A percentile compares a stretch with the other conserved stretches of the same genome.
Evolutionary conservation across 225 moss, liverwort and hornwort genomes (phyloP).

Genomic region (Pseudoscleropodium purum): DNA sequence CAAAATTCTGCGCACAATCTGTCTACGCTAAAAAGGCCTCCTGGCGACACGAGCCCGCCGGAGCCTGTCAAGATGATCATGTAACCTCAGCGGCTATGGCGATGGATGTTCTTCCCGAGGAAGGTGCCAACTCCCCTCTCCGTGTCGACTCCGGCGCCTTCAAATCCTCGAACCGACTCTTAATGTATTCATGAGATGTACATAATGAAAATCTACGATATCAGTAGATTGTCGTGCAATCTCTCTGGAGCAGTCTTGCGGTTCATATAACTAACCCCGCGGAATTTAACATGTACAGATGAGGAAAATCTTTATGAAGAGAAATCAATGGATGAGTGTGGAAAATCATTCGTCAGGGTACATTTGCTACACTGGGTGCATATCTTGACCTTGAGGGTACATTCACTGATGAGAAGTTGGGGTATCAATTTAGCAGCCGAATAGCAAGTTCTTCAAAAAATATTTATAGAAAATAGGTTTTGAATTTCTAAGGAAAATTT

Average conservation of each 20-base stretch:
- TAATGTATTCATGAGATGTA: fast-evolving
- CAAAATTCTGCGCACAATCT: background rate
- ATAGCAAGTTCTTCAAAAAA: background rate
- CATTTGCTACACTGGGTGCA: background rate
- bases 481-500: too few species aligned
- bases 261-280: constrained; percentile 1
- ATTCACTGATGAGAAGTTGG: background rate
- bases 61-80: background rate
- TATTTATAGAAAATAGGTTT: background rate
- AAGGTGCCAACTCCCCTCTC: constrained; percentile 22
- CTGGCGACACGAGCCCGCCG: background rate
- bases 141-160: background rate
- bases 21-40: background rate
- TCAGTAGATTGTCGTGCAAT: fast-evolving
- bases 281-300: fast-evolving
- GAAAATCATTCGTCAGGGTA: background rate
- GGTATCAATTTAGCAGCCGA: too few species aligned
- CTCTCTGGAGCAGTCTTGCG: background rate
- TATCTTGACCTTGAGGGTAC: background rate
- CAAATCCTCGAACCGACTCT: background rate
- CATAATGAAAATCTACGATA: fast-evolving
- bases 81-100: constrained; percentile 32
- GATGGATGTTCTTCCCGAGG: constrained; percentile 34
- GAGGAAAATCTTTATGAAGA: fast-evolving
- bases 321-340: background rate